Base-by-base conservation (phyloP, 2,329 filamentous ascomycete genomes). In the Sphaerulina populicola region DNA sequence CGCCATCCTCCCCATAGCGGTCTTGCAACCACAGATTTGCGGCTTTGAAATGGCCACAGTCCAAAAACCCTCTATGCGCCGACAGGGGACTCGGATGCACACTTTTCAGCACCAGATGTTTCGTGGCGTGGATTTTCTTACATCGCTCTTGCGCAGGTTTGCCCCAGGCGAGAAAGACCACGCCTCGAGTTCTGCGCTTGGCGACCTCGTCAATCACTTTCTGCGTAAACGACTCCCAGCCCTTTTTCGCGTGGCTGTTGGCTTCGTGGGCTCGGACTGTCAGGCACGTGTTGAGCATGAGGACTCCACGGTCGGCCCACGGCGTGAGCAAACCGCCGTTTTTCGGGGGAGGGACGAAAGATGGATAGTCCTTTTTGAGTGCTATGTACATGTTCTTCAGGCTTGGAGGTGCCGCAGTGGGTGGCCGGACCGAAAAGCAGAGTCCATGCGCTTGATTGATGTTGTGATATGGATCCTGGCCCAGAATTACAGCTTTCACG, bases 381-480 rank as follows among this genome's bases (percentile, higher is more conserved):
- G 83, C 85, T 39, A 77, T 89, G 75, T 94, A 98, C 73, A 98
- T 96, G 72, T 98, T 98, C 62, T 81, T 81, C 12, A 98, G 82
- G 1, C 88, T 95, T 0, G 91, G 90, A 0, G 93, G 93, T 1
- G 91, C 88, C 3, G 81, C 80, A 0, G 88, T 94, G 0, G 93
- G 93, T 2, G 91, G 84, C 8, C 87, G 86, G 49, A 97, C 90
- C 43, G 88, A 95, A 77, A 98, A 98, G 67, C 87, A 91, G 53
- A 98, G 82, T 39, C 93, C 93, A 69, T 97, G 93, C 45, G 93
- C 93, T 75, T 98, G 93, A 69, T 94, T 94, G 68, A 81, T 69
- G 68, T 94, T 94, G 74, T 98, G 93, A 70, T 98, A 98, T 2
- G 93, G 93, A 68, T 98, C 93, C 73, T 98, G 93, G 58, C 93